Percentiles rank a stretch among this genome's conserved stretches.
Conservation (phyloP, 208 protist genomes). For the Acanthamoeba lugdunensis region DNA sequence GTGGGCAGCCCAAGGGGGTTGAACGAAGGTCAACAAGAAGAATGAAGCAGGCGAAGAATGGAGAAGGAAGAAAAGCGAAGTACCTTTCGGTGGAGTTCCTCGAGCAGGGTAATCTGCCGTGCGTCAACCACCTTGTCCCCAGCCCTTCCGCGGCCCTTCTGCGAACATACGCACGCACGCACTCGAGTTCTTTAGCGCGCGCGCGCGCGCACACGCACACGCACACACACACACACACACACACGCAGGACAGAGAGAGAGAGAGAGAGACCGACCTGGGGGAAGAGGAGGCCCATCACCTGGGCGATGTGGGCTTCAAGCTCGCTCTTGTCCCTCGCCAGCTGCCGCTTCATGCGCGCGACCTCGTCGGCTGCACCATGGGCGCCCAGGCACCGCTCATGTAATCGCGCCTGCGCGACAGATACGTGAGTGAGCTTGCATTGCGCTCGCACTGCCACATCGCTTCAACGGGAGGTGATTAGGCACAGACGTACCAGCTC, state of each 20-base stretch:
- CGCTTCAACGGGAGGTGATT: background rate
- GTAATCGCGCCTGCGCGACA: background rate
- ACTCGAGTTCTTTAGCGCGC: background rate
- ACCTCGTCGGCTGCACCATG: background rate
- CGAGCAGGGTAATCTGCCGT: background rate
- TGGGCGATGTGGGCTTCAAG: background rate
- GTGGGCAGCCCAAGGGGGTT: too few species aligned
- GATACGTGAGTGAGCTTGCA: background rate
- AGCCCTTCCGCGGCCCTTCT: background rate
- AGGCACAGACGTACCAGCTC: background rate
- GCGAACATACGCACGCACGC: background rate
- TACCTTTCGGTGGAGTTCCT: constrained; percentile 8
- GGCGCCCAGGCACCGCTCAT: background rate
- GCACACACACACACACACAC: too few species aligned
- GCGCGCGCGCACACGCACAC: background rate
- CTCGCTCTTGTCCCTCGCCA: background rate
- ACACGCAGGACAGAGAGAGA: background rate
- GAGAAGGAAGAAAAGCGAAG: background rate
- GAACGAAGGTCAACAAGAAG: background rate
- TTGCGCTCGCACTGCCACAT: background rate
- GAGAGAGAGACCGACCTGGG: background rate
- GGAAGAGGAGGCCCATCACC: background rate
- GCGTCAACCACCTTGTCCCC: background rate
- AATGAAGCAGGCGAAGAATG: background rate
- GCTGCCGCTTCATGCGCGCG: background rate